A percentile compares a stretch with the other conserved stretches of the same genome.
phyloP scores from a whole-genome alignment of 805 yeast species.

The Barnettozyma vustinii region DNA sequence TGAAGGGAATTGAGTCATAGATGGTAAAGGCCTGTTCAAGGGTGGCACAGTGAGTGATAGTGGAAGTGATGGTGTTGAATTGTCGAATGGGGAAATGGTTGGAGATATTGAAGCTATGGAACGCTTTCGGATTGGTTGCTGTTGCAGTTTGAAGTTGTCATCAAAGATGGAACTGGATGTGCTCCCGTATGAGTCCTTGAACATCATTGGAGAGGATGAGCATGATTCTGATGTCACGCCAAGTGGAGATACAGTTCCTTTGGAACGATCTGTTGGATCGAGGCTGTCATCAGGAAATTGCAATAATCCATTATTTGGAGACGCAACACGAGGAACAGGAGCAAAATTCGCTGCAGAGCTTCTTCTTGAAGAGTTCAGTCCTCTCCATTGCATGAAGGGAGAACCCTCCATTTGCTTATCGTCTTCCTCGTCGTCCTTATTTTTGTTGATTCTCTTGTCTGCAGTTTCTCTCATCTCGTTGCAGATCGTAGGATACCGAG shows the following conservation, averaged over 20 bases:
- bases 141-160: not conserved
- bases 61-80: constrained; percentile 3
- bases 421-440: constrained; percentile 18
- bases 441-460: constrained; percentile 37
- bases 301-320: not conserved
- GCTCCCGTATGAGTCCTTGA: not conserved
- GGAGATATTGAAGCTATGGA: constrained; percentile 9
- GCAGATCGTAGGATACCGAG: constrained; percentile 51
- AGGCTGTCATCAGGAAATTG: not conserved
- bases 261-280: constrained; percentile 5
- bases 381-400: constrained; percentile 24
- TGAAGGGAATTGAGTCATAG: constrained; percentile 30
- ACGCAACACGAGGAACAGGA: not conserved
- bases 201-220: not conserved
- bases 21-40: constrained; percentile 33
- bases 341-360: not conserved
- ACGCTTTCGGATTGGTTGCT: not conserved
- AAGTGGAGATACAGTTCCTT: constrained; percentile 8
- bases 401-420: constrained; percentile 10
- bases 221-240: not conserved
- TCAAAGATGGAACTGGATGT: not conserved
- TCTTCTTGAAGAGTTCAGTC: constrained; percentile 10
- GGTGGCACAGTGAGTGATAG: constrained; percentile 32
- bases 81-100: constrained; percentile 8
- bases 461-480: constrained; percentile 61